Conservation (phyloP, 78 protist species). For the Dictyostelium intermedium region DNA sequence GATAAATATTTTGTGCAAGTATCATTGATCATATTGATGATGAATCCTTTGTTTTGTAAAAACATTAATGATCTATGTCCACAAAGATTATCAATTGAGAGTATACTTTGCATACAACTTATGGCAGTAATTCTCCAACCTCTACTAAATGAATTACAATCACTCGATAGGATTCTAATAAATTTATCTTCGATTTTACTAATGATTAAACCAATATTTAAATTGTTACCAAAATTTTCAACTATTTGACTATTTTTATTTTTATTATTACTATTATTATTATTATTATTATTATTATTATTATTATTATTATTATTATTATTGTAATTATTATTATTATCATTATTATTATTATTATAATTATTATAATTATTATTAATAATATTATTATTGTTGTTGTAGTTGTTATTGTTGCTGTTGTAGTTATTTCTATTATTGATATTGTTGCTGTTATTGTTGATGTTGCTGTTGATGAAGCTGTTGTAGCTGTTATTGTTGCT, state of each 20-base stretch:
- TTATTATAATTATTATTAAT: neutral
- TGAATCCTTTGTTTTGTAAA: conserved; percentile 17
- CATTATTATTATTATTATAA: too few species aligned
- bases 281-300: too few species aligned
- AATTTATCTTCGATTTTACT: conserved; percentile 56
- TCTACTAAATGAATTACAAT: conserved; percentile 42
- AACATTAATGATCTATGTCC: neutral
- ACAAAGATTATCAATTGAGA: conserved; percentile 3
- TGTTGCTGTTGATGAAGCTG: too few species aligned
- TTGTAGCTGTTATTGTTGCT: conserved; percentile 10
- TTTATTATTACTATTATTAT: neutral
- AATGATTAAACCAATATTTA: conserved; percentile 7
- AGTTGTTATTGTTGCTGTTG: neutral
- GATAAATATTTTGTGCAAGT: neutral
- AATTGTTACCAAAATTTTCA: neutral
- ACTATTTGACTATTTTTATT: neutral
- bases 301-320: neutral
- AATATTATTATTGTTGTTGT: neutral
- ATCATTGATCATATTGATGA: conserved; percentile 20
- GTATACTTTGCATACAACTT: conserved; percentile 24
- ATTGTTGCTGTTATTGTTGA: too few species aligned
- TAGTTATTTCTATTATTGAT: neutral
- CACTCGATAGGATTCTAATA: conserved; percentile 19
- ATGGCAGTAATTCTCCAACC: conserved; percentile 72
- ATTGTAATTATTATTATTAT: too few species aligned